Conservation (phyloP, 192 early-diverging fungal genomes). For the Pilobolus umbonatus region DNA sequence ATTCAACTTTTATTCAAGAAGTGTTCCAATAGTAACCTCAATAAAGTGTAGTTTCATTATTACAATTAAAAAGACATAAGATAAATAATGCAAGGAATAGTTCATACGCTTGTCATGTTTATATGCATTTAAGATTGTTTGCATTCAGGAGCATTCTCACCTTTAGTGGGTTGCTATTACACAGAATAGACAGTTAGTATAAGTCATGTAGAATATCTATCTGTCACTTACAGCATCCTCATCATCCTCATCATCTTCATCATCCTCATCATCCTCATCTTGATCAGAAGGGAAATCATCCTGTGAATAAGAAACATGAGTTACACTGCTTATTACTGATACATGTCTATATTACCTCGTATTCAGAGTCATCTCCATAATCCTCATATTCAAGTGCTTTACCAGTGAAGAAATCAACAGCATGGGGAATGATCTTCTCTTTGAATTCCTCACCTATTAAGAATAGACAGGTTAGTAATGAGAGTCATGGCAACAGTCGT, state of each 20-base stretch:
- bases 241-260: conserved; percentile 62
- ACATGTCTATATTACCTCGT: conserved; percentile 22
- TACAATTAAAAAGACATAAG: too few relatives aligned
- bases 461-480: conserved; percentile 2
- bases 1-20: too few relatives aligned
- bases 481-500: background rate
- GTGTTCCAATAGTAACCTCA: too few relatives aligned
- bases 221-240: conserved; percentile 63
- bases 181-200: background rate
- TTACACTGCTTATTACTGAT: background rate
- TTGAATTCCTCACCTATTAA: conserved; percentile 82
- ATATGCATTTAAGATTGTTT: conserved; percentile 44
- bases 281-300: conserved; percentile 61
- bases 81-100: too few relatives aligned
- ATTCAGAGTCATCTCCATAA: conserved; percentile 50
- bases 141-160: conserved; percentile 55
- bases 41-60: too few relatives aligned
- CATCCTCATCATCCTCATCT: conserved; percentile 45
- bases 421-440: conserved; percentile 94
- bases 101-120: too few relatives aligned
- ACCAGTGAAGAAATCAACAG: conserved; percentile 98
- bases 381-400: conserved; percentile 88
- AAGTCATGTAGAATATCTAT: conserved; percentile 23
- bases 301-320: conserved; percentile 16
- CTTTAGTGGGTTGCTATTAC: conserved; percentile 38